Base-by-base conservation (phyloP, 805 yeast species). In the Barnettozyma botsteinii region DNA sequence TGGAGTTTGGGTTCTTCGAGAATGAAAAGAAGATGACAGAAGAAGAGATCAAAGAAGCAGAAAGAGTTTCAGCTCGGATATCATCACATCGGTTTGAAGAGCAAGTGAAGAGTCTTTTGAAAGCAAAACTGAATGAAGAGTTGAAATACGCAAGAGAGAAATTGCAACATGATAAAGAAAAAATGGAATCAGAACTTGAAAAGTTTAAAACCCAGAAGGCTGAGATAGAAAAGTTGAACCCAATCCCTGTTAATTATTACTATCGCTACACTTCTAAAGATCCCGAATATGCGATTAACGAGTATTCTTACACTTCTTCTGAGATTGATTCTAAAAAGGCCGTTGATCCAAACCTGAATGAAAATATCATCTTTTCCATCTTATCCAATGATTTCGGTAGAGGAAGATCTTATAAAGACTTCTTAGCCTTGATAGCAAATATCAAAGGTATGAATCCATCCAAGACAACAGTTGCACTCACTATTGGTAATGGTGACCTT, bases 371-470 rank as follows among this genome's bases (percentile, higher is more conserved):
- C 20, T 33, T 42, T 13, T 30, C 46, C 0, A 53, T 66, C n/a
- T 66, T 61, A 1, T 49, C 49, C 38, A 47, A 38, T 7, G 55
- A 72, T 5, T 72, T 65, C 37, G 75, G 76, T 0, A 44, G 41
- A 4, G 57, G 46, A 3, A 56, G 67, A 28, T 34, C 48, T 0
- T 59, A 69, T 34, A 32, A 38, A 1, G 66, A 67, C 39, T 62
- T 66, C 32, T 48, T 69, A 34, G 40, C 53, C 3, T 55, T 64
- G 1, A 41, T 70, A 15, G 35, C 40, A 5, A 27, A 55, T 2
- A 48, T 69, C 14, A 55, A 60, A 3, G 56, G 53, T 17, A 12
- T 29, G 7, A 45, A 46, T 4, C 42, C 43, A 13, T 20, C 53
- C 36, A 55, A 36, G 45, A 38, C 47, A 23, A 53, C 58, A 28